Evolutionary conservation across 2,329 filamentous ascomycete genomes (phyloP).

Genomic region (Neopestalotiopsis sp.): DNA sequence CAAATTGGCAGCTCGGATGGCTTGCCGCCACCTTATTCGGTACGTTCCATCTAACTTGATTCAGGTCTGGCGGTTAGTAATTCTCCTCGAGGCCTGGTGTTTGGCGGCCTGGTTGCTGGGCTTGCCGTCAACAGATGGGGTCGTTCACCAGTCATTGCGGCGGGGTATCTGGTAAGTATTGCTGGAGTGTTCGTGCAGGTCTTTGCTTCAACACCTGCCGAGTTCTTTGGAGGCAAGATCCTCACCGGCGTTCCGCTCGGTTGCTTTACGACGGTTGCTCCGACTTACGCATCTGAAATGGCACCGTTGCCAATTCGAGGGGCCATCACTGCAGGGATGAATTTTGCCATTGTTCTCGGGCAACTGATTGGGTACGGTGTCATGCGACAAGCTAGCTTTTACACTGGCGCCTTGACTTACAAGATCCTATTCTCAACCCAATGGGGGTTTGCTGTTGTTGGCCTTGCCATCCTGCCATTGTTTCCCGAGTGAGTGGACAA

Average conservation of each 20-base stretch:
- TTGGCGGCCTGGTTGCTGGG: slow-evolving; percentile 26
- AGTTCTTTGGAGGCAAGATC: slow-evolving; percentile 42
- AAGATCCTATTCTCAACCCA: slow-evolving; percentile 36
- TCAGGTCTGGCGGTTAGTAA: slow-evolving; percentile 5
- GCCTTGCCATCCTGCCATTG: slow-evolving; percentile 32
- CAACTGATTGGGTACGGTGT: slow-evolving; percentile 28
- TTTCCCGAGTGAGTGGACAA: slow-evolving; percentile 7
- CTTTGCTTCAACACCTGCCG: slow-evolving; percentile 38
- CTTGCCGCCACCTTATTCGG: slow-evolving; percentile 40
- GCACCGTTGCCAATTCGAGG: slow-evolving; percentile 31
- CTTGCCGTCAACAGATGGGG: slow-evolving; percentile 35
- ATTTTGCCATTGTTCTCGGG: slow-evolving; percentile 30
- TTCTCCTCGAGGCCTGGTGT: slow-evolving; percentile 7
- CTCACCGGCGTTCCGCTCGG: slow-evolving; percentile 38
- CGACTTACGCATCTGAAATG: slow-evolving; percentile 30
- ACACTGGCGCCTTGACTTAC: slow-evolving; percentile 29
- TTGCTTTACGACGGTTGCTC: slow-evolving; percentile 26
- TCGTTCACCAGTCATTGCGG: slow-evolving; percentile 30
- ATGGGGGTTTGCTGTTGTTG: slow-evolving; percentile 35
- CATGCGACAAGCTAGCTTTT: slow-evolving; percentile 30
- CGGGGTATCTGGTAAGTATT: slow-evolving; percentile 35
- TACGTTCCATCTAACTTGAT: slow-evolving; percentile 19
- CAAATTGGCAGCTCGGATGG: slow-evolving; percentile 46
- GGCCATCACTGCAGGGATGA: slow-evolving; percentile 28
- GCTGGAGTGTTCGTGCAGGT: slow-evolving; percentile 40